Evolutionary conservation across 108 stramenopile genomes (phyloP).

Genomic region (Conticribra guillardii): DNA sequence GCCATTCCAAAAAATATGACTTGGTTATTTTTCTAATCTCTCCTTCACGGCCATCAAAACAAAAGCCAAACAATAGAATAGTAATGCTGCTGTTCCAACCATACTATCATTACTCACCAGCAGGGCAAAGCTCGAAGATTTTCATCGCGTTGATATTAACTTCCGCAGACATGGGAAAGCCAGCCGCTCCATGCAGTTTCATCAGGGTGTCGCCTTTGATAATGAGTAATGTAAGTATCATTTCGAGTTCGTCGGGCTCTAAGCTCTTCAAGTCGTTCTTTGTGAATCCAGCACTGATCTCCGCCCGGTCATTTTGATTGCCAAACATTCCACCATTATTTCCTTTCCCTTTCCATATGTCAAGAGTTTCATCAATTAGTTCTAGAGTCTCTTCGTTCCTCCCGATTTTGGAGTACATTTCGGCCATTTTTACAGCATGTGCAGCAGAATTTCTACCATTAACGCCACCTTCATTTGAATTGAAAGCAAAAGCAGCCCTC

Average conservation of each 20-base stretch:
- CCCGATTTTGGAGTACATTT: conserved; percentile 46
- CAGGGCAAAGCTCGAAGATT: conserved; percentile 44
- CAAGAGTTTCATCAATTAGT: conserved; percentile 35
- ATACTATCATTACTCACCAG: conserved; percentile 7
- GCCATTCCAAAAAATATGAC: too few species aligned
- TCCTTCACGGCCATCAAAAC: too few species aligned
- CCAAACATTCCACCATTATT: conserved; percentile 17
- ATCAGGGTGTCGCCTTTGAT: conserved; percentile 37
- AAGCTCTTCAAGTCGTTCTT: conserved; percentile 30
- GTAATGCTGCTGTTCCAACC: too few species aligned
- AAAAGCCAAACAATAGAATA: too few species aligned
- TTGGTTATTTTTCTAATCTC: too few species aligned
- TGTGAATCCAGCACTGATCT: conserved; percentile 35
- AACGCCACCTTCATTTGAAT: conserved; percentile 4
- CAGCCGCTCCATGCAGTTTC: conserved; percentile 24
- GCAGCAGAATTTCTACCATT: conserved; percentile 32
- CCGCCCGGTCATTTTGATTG: conserved; percentile 14
- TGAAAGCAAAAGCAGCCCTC: background rate
- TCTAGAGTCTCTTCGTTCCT: conserved; percentile 31
- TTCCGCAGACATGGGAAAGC: conserved; percentile 32
- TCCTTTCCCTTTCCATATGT: conserved; percentile 11
- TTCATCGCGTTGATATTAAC: conserved; percentile 35
- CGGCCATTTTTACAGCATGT: conserved; percentile 40
- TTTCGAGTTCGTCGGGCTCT: conserved; percentile 36
- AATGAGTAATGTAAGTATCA: conserved; percentile 31